Base-by-base conservation (phyloP, 2,329 filamentous ascomycete genomes). In the Fusarium dlaminii region DNA sequence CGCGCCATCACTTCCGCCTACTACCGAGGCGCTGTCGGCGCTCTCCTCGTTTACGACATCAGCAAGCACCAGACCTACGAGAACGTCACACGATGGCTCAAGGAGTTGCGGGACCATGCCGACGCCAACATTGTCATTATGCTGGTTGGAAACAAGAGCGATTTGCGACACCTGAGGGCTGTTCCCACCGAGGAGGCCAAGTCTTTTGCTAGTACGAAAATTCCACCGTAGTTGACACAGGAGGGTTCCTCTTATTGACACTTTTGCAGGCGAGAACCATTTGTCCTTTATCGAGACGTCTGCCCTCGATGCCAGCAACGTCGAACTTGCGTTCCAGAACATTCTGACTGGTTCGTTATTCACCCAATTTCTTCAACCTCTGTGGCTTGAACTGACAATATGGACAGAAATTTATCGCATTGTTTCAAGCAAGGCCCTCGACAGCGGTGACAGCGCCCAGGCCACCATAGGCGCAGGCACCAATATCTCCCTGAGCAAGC, bases 121-220 rank as follows among this genome's bases (percentile, higher is more conserved):
- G 96, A 99, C 84, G 95, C 95, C 80, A 98, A 98, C 87, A 98
- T 98, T 80, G 95, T 99, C 80, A 99, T 99, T 83, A 99, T 99
- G 96, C 88, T 99, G 80, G 96, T 98, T 64, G 96, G 96, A 84
- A 99, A 99, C 91, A 99, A 99, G 93, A 98, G 95, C 85, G 96
- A 99, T 97, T 93, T 98, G 92, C 94, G 95, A 85, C 96, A 99
- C 86, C 89, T 99, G 81, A 91, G 96, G 83, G 96, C 96, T 76
- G 96, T 99, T 77, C 95, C 96, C 58, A 99, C 96, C 70, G 96
- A 99, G 82, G 96, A 98, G 85, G 96, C 96, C 79, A 99, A 98
- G 87, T 90, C 94, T 74, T 99, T 99, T 90, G 96, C 96, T 65
- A 98, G 96, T 97, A 86, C 74, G 89, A 68, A 49, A 27, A 52